A percentile compares a stretch with the other conserved stretches of the same genome.
phyloP scores from a whole-genome alignment of 352 stramenopile species.

The Globisporangium takayamanum region DNA sequence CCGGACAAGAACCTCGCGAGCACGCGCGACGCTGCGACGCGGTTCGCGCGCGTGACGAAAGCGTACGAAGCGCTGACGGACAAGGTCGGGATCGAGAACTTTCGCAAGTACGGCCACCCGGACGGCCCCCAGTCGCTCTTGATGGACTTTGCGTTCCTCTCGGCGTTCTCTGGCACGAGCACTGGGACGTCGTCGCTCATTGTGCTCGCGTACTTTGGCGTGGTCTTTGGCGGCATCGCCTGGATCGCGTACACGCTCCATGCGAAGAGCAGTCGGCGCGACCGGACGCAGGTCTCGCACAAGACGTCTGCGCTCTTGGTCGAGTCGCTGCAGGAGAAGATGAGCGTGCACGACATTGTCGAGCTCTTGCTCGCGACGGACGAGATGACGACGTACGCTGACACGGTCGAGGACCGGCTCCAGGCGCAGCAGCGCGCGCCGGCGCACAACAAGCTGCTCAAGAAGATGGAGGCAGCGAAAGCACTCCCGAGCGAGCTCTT shows the following conservation, averaged over 20 bases:
- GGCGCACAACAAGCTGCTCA: constrained; percentile 71
- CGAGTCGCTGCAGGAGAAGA: constrained; percentile 52
- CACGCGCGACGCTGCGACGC: constrained; percentile 21
- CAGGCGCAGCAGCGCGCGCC: constrained; percentile 50
- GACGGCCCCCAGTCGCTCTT: constrained; percentile 73
- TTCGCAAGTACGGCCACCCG: constrained; percentile 71
- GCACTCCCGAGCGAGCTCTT: constrained; percentile 51
- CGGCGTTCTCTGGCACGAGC: constrained; percentile 34
- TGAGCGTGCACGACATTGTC: constrained; percentile 77
- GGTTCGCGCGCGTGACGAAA: constrained; percentile 75
- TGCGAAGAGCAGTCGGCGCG: constrained; percentile 39
- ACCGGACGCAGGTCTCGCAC: constrained; percentile 58
- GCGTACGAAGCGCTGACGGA: constrained; percentile 84
- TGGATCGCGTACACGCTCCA: constrained; percentile 62
- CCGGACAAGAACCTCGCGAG: constrained; percentile 78
- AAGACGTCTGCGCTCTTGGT: constrained; percentile 37
- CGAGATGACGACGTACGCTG: constrained; percentile 51
- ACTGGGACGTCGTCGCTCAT: constrained; percentile 46
- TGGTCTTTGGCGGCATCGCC: constrained; percentile 51
- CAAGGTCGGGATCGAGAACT: constrained; percentile 65
- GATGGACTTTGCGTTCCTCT: constrained; percentile 65
- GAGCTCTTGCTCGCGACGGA: constrained; percentile 70
- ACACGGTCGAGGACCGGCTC: constrained; percentile 28
- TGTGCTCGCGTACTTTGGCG: constrained; percentile 62
- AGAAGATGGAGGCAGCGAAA: constrained; percentile 74